Base-by-base conservation (phyloP, 768 basidiomycete species). In the Boletus speciosus region DNA sequence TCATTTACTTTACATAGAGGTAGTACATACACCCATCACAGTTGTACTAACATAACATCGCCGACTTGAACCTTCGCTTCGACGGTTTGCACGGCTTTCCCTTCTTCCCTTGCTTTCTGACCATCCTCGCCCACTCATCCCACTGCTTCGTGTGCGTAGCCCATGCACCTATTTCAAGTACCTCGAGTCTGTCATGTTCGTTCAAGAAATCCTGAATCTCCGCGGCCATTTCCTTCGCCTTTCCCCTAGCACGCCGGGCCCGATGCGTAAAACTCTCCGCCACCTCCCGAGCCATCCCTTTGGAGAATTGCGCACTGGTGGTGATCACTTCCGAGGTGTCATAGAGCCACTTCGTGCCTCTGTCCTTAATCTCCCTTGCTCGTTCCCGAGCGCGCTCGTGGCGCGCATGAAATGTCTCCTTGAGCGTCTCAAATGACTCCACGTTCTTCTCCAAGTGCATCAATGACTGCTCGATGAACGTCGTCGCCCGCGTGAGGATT, bases 321-420 rank as follows among this genome's bases (percentile, higher is more conserved):
- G 59, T 66, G 52, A 84, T 58, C 57, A 63, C 71, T 50, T 76
- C 74, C 45, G 74, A 73, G 5, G 81, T 78, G 5, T 65, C 70
- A 19, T 67, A 66, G 27, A 83, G 61, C 35, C 82, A 68, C 52
- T 76, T 75, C 49, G 75, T 71, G 8, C 82, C 81, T 50, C 62
- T 76, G 56, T 77, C 73, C 67, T 66, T 79, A 38, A 85, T 66
- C 60, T 82, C 77, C 66, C 71, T 78, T 9, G 84, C 84, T 52
- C 76, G 78, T 45, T 66, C 70, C 62, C 77, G 76, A 46, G 84
- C 84, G 9, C 72, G 73, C 41, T 80, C 74, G 56, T 86, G 79
- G 39, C 80, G 75, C 50, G 66, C 66, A n/a, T 73, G 66, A 5
- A 85, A 65, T 3, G 75, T 73, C 16, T 80, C 78, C 40, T 61